phyloP scores from a whole-genome alignment of 306 rosid genomes.

The Coriaria nepalensis region DNA sequence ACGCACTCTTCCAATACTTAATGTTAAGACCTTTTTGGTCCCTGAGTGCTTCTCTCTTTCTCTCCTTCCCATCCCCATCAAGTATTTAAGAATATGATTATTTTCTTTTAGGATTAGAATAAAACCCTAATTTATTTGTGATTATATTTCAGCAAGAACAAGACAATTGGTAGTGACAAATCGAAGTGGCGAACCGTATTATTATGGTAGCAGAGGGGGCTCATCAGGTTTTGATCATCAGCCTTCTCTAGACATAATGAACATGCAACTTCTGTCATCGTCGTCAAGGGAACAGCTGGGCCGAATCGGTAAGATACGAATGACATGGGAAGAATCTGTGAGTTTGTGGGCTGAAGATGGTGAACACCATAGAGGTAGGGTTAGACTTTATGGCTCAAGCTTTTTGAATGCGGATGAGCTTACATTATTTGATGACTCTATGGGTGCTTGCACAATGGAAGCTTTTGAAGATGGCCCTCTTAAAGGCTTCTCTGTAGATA shows the following conservation, averaged over 20 bases:
- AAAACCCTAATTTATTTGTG: neutral
- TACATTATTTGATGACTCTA: constrained; percentile 64
- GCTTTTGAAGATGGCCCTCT: constrained; percentile 75
- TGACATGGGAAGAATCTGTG: constrained; percentile 91
- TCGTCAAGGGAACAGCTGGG: constrained; percentile 39
- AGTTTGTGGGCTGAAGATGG: constrained; percentile 88
- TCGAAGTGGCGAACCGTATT: constrained; percentile 37
- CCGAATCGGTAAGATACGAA: constrained; percentile 72
- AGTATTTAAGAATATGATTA: neutral
- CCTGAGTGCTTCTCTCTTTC: no score
- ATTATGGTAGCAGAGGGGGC: constrained; percentile 35
- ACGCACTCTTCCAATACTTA: no score
- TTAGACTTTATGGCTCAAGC: constrained; percentile 46
- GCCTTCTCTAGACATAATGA: constrained; percentile 29
- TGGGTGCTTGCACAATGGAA: constrained; percentile 78
- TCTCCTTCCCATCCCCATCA: no score
- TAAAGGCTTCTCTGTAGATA: constrained; percentile 70
- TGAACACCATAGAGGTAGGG: constrained; percentile 58
- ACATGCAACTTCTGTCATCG: constrained; percentile 23
- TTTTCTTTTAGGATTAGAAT: neutral
- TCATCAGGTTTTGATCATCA: constrained; percentile 46
- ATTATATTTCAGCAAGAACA: constrained; percentile 36
- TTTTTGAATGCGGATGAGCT: constrained; percentile 75
- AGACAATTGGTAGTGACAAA: constrained; percentile 39
- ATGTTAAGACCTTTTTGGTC: no score